phyloP scores from a whole-genome alignment of 2,329 filamentous ascomycete genomes.

The Acrodontium crateriforme region DNA sequence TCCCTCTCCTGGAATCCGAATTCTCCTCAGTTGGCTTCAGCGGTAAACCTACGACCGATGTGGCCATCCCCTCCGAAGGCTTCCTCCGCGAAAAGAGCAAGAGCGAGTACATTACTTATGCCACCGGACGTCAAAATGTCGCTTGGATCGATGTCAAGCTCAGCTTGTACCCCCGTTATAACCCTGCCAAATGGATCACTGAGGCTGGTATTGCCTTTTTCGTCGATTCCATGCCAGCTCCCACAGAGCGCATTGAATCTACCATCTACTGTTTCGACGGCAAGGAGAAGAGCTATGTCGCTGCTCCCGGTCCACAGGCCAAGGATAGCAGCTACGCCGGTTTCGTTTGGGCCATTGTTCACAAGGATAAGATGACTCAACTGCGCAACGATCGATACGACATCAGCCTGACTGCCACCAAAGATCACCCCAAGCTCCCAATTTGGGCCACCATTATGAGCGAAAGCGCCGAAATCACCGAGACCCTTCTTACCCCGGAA shows the following conservation, averaged over 20 bases:
- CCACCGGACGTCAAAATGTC: slow-evolving; percentile 80
- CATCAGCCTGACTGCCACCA: slow-evolving; percentile 79
- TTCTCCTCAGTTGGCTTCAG: slow-evolving; percentile 79
- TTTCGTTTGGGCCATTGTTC: slow-evolving; percentile 89
- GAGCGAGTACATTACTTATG: slow-evolving; percentile 77
- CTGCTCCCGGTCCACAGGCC: slow-evolving; percentile 36
- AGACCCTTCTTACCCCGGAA: slow-evolving; percentile 74
- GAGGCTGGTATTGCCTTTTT: slow-evolving; percentile 63
- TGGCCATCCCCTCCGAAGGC: slow-evolving; percentile 21
- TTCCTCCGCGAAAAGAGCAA: slow-evolving; percentile 75
- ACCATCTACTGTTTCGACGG: slow-evolving; percentile 83
- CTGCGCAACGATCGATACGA: slow-evolving; percentile 90
- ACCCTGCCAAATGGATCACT: slow-evolving; percentile 53
- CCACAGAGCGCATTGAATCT: slow-evolving; percentile 62
- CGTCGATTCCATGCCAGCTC: slow-evolving; percentile 58
- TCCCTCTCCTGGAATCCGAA: slow-evolving; percentile 58
- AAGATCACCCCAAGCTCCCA: slow-evolving; percentile 82
- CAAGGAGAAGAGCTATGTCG: slow-evolving; percentile 67
- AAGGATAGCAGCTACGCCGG: slow-evolving; percentile 59
- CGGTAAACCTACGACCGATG: slow-evolving; percentile 31
- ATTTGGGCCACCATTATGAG: slow-evolving; percentile 89
- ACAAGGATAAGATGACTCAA: slow-evolving; percentile 86
- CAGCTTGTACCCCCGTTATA: slow-evolving; percentile 72
- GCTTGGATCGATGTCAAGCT: slow-evolving; percentile 82
- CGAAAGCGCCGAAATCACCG: slow-evolving; percentile 89